Conservation (phyloP, 495 filamentous ascomycete genomes). For the Penicillium ochrochloron region DNA sequence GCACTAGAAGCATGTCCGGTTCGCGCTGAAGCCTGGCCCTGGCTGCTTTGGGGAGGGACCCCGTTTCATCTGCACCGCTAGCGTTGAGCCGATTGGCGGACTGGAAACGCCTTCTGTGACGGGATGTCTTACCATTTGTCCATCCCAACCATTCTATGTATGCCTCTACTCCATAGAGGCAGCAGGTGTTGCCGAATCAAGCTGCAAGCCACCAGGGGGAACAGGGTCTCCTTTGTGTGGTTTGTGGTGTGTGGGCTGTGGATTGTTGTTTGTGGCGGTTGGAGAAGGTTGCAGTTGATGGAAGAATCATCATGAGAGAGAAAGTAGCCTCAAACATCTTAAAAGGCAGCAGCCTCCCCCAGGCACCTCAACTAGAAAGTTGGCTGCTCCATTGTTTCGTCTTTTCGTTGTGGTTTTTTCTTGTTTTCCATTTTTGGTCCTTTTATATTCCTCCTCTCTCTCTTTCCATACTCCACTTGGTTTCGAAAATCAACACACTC, state of each 20-base stretch:
- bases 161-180: background rate
- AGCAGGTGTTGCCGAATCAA: background rate
- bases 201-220: slow-evolving; percentile 1
- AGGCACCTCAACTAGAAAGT: slow-evolving; percentile 2
- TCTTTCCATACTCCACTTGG: background rate
- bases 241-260: background rate
- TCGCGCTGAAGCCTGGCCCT: slow-evolving; percentile 6
- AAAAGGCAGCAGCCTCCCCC: slow-evolving; percentile 5
- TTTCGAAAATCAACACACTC: slow-evolving; percentile 18
- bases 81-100: slow-evolving; percentile 23
- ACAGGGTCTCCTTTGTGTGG: slow-evolving; percentile 6
- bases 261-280: background rate
- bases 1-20: slow-evolving; percentile 19
- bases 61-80: slow-evolving; percentile 23
- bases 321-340: slow-evolving; percentile 2
- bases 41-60: slow-evolving; percentile 10
- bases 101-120: slow-evolving; percentile 10
- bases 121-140: slow-evolving; percentile 26
- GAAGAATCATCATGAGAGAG: background rate
- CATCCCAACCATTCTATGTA: slow-evolving; percentile 8
- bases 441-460: background rate
- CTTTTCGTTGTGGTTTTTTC: slow-evolving; percentile 1
- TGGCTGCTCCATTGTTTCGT: background rate
- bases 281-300: background rate
- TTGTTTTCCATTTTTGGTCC: slow-evolving; percentile 1